Evolutionary conservation across 495 filamentous ascomycete genomes (phyloP).

Genomic region (Daldinia caldariorum): DNA sequence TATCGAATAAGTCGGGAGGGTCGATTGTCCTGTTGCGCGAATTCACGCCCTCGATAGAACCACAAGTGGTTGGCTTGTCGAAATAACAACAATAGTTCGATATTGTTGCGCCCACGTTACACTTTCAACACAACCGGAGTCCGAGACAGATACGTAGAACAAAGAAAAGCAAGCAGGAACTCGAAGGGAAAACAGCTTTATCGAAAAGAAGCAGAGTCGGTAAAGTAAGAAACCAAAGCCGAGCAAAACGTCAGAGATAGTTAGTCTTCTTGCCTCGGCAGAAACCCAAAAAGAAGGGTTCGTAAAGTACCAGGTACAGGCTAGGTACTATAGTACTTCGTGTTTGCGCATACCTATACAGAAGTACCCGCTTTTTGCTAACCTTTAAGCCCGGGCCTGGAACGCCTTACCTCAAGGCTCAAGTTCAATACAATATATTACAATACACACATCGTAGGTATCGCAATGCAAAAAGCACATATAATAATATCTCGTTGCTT

Average conservation of each 20-base stretch:
- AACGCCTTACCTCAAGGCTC: neutral
- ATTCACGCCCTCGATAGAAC: neutral
- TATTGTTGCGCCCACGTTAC: conserved; percentile 2
- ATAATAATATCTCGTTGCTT: neutral
- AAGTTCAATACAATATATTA: too few species aligned
- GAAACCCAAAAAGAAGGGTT: conserved; percentile 8
- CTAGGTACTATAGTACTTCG: too few species aligned
- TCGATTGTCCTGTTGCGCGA: neutral
- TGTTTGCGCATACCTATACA: too few species aligned
- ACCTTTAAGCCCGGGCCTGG: neutral
- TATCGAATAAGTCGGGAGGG: neutral
- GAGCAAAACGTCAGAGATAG: conserved; percentile 34
- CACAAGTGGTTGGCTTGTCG: neutral
- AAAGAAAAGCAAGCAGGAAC: neutral
- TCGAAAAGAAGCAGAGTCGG: conserved; percentile 26
- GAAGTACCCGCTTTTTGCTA: conserved; percentile 6
- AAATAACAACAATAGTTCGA: neutral
- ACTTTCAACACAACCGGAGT: conserved; percentile 2
- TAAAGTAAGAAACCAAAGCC: conserved; percentile 34
- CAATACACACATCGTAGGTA: too few species aligned
- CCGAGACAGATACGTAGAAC: neutral
- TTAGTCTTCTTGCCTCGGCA: conserved; percentile 27
- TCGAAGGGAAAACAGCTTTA: conserved; percentile 15
- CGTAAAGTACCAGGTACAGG: conserved; percentile 18
- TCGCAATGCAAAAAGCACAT: too few species aligned